These are phyloP conservation scores for Pistacia atlantica DNA, from an alignment of 345 rosid species.

Conservation along the genomic window DNA sequence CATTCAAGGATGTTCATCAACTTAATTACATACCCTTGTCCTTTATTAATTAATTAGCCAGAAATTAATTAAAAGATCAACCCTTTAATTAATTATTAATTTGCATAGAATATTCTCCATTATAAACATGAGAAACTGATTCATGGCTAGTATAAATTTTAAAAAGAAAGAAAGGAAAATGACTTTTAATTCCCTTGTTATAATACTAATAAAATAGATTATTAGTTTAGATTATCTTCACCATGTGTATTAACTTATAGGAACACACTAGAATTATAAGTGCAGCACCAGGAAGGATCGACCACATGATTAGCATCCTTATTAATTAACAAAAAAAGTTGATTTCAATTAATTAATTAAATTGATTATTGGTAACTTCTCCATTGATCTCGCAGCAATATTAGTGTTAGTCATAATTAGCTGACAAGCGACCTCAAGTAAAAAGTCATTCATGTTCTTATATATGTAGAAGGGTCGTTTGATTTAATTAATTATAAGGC, in stretches of 20 bases:
- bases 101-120: neutral
- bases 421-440: neutral
- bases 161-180: neutral
- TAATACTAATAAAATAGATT: neutral
- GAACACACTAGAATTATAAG: slow-evolving; percentile 15
- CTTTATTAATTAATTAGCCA: neutral
- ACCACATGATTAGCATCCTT: slow-evolving; percentile 1
- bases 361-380: too few species aligned
- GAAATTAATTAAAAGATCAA: neutral
- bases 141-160: too few species aligned
- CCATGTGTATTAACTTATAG: neutral
- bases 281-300: slow-evolving; percentile 11
- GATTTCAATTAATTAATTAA: neutral
- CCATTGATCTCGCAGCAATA: too few species aligned
- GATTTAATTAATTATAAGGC: too few species aligned
- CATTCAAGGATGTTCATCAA: slow-evolving; percentile 1
- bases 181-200: neutral
- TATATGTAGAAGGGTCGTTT: too few species aligned
- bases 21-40: neutral
- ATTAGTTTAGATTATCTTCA: slow-evolving; percentile 12
- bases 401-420: neutral
- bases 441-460: neutral
- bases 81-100: neutral
- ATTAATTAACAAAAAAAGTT: too few species aligned
- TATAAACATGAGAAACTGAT: neutral